These are phyloP conservation scores for Coniochaeta ligniaria DNA, from an alignment of 2,329 filamentous ascomycete species.

Conservation along the genomic window DNA sequence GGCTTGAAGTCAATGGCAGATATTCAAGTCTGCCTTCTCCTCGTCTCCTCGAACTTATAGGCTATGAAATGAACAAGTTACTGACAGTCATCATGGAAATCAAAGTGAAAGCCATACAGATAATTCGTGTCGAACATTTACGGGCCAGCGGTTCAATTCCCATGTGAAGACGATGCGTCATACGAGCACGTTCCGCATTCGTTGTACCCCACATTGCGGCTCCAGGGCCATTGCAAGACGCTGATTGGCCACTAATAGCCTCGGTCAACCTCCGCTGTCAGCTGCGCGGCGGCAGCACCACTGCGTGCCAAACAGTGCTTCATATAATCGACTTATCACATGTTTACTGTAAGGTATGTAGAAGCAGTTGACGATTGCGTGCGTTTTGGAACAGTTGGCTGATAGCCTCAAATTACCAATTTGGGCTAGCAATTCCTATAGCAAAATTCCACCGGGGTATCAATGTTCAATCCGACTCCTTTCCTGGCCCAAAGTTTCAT, in stretches of 20 bases:
- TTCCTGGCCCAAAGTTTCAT: neutral
- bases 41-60: neutral
- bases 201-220: neutral
- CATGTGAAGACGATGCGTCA: constrained; percentile 2
- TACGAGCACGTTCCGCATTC: constrained; percentile 1
- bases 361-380: neutral
- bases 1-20: neutral
- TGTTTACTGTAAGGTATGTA: neutral
- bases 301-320: too few species aligned
- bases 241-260: neutral
- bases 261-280: neutral
- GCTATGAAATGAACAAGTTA: neutral
- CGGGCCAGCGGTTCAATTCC: neutral
- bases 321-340: neutral
- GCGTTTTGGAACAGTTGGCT: neutral
- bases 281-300: too few species aligned
- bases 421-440: neutral
- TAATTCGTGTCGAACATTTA: neutral
- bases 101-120: too few species aligned
- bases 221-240: neutral
- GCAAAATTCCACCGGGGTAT: neutral
- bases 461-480: neutral
- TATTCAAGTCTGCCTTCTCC: neutral
- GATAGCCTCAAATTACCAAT: neutral
- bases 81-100: too few species aligned